These are phyloP conservation scores for Phytophthora meadii DNA, from an alignment of 352 stramenopile species.

Conservation along the genomic window DNA sequence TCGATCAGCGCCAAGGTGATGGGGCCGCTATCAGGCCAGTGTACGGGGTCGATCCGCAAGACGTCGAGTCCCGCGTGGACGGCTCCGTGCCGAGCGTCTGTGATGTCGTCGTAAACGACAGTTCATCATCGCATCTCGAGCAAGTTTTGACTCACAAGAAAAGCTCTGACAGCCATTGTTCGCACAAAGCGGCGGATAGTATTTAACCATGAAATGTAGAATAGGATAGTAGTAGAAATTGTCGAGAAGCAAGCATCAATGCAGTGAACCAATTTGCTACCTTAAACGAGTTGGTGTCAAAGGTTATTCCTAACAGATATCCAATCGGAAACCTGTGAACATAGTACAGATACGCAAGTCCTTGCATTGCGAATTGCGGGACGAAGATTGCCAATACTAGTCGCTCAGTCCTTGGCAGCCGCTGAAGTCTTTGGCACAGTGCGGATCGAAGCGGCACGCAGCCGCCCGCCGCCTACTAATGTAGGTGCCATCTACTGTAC, in stretches of 20 bases:
- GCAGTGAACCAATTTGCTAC: constrained; percentile 13
- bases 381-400: no score
- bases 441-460: constrained; percentile 2
- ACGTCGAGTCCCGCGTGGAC: constrained; percentile 75
- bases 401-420: no score
- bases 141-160: constrained; percentile 5
- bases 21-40: constrained; percentile 47
- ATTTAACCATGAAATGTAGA: constrained; percentile 41
- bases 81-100: constrained; percentile 17
- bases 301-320: no score
- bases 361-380: background rate
- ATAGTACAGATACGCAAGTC: no score
- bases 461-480: background rate
- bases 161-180: background rate
- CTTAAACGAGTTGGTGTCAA: background rate
- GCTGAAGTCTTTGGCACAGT: no score
- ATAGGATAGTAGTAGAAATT: constrained; percentile 23
- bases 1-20: constrained; percentile 55
- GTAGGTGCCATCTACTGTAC: no score
- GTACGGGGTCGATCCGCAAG: constrained; percentile 76
- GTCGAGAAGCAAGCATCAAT: constrained; percentile 9
- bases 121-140: background rate
- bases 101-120: constrained; percentile 23
- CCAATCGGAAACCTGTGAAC: no score
- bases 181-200: constrained; percentile 8